A percentile compares a stretch with the other conserved stretches of the same genome.
phyloP scores from a whole-genome alignment of 148 eudicot species.

The Hydrangea macrophylla region DNA sequence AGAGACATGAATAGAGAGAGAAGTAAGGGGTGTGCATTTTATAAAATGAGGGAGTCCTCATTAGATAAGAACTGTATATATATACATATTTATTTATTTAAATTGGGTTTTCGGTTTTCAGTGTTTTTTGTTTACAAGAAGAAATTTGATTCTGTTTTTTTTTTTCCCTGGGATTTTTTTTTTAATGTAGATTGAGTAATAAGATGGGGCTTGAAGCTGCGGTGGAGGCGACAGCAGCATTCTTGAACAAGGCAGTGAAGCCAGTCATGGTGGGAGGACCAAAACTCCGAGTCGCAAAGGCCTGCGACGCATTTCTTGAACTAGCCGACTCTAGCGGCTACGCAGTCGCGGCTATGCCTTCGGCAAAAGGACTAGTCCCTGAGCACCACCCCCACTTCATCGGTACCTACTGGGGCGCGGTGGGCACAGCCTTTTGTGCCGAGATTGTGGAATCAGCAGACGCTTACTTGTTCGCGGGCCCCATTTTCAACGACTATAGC shows the following conservation, averaged over 20 bases:
- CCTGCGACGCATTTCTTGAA: slow-evolving; percentile 19
- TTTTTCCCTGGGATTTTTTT: too few species aligned
- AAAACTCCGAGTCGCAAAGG: slow-evolving; percentile 28
- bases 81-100: too few species aligned
- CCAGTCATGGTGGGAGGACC: slow-evolving; percentile 32
- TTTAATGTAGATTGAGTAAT: slow-evolving; percentile 29
- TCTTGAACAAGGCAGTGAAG: slow-evolving; percentile 30
- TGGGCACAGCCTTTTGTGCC: slow-evolving; percentile 25
- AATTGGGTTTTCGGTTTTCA: too few species aligned
- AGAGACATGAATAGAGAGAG: too few species aligned
- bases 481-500: slow-evolving; percentile 30
- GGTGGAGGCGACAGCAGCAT: slow-evolving; percentile 22
- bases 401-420: slow-evolving; percentile 31
- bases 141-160: too few species aligned
- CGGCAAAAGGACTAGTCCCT: slow-evolving; percentile 30
- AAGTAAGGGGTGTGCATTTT: too few species aligned
- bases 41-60: too few species aligned
- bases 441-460: slow-evolving; percentile 32
- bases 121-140: too few species aligned
- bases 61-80: too few species aligned
- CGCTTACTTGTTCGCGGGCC: slow-evolving; percentile 28
- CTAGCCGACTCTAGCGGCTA: slow-evolving; percentile 23
- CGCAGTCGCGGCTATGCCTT: slow-evolving; percentile 21
- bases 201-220: slow-evolving; percentile 26
- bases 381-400: too few species aligned